Evolutionary conservation across 2,329 filamentous ascomycete species (phyloP).

Genomic region (Fusarium falciforme): DNA sequence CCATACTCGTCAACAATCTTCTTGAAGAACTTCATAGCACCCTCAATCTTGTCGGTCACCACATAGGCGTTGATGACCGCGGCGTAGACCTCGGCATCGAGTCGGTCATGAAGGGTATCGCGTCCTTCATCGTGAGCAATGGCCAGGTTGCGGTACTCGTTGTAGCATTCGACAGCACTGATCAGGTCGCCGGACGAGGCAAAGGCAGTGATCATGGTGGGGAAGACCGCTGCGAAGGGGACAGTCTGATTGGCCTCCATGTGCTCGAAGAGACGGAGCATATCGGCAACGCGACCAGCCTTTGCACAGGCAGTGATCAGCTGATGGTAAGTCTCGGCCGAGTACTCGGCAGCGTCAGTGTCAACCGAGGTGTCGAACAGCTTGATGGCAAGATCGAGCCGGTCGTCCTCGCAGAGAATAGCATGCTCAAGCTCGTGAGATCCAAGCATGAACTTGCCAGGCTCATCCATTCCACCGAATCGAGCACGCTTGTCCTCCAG

Average conservation of each 20-base stretch:
- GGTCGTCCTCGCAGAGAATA: slow-evolving; percentile 88
- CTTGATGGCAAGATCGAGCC: slow-evolving; percentile 85
- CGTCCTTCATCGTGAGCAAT: slow-evolving; percentile 83
- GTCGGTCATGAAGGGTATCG: slow-evolving; percentile 74
- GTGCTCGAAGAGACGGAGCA: slow-evolving; percentile 90
- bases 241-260: slow-evolving; percentile 84
- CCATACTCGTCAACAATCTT: slow-evolving; percentile 77
- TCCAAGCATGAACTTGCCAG: slow-evolving; percentile 86
- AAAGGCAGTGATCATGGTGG: slow-evolving; percentile 95
- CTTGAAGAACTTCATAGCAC: slow-evolving; percentile 86
- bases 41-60: slow-evolving; percentile 80
- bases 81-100: slow-evolving; percentile 88
- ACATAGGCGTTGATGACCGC: slow-evolving; percentile 93
- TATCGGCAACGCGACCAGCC: slow-evolving; percentile 83
- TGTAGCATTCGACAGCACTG: slow-evolving; percentile 94
- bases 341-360: slow-evolving; percentile 73
- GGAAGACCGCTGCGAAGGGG: slow-evolving; percentile 85
- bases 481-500: slow-evolving; percentile 86
- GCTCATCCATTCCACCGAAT: slow-evolving; percentile 86
- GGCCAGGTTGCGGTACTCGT: slow-evolving; percentile 91
- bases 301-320: slow-evolving; percentile 90
- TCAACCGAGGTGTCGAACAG: slow-evolving; percentile 83
- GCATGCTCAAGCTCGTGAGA: slow-evolving; percentile 90
- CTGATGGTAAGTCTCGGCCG: slow-evolving; percentile 84
- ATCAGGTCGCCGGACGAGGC: slow-evolving; percentile 82